phyloP scores from a whole-genome alignment of 129 eudicot species.

The Sambucus nigra region DNA sequence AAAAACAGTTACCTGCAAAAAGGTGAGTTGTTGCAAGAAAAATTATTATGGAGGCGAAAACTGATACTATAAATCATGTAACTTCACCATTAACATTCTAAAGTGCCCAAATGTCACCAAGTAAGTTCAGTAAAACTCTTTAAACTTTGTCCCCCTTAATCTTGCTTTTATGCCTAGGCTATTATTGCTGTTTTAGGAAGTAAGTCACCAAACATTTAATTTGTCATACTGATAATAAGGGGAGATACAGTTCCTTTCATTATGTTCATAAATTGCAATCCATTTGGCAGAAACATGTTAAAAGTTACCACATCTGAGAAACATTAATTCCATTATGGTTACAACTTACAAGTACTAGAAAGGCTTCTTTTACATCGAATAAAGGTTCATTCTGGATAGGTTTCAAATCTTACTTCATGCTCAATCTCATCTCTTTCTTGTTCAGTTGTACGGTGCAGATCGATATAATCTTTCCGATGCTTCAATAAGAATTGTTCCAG shows the following conservation, averaged over 20 bases:
- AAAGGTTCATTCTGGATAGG: background rate
- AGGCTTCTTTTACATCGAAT: background rate
- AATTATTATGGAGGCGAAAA: no score
- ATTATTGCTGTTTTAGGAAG: no score
- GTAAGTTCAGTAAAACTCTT: background rate
- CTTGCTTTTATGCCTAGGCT: no score
- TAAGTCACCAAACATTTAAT: no score
- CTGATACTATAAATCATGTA: no score
- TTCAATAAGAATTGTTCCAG: conserved; percentile 71
- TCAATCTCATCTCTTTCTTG: conserved; percentile 92
- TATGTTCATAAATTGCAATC: background rate
- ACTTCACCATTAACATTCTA: background rate
- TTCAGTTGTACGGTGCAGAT: conserved; percentile 83
- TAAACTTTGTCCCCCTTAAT: no score
- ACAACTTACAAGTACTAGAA: background rate
- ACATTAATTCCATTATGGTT: background rate
- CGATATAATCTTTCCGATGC: conserved; percentile 90
- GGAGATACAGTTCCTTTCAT: background rate
- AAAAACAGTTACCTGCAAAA: conserved; percentile 68
- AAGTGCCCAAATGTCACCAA: background rate
- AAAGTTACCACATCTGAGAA: background rate
- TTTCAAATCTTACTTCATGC: conserved; percentile 68
- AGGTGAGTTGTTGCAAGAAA: background rate
- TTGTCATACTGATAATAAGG: background rate
- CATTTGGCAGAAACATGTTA: background rate